Base-by-base conservation (phyloP, 306 rosid genomes). In the Casuarina glauca region DNA sequence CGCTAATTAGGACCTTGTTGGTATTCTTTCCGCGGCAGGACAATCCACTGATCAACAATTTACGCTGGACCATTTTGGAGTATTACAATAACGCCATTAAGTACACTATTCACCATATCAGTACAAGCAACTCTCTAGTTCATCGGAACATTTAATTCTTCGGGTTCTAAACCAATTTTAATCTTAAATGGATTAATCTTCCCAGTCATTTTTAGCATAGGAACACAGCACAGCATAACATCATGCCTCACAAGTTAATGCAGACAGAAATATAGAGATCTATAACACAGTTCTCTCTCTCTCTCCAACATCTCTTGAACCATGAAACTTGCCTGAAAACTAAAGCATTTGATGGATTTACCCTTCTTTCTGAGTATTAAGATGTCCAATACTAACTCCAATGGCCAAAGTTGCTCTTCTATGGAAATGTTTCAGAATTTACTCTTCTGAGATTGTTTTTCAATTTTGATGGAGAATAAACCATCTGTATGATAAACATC, bases 1-100 rank as follows among this genome's bases (percentile, higher is more conserved):
- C 78, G 51, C 80, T 20, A 77, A 85, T 86, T 69, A 82, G 93
- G 92, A 83, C 83, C 76, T 66, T 85, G 93, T 85, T 80, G 86
- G 76, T 57, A 58, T 52, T 4, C 38, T 8, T 73, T 57, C 66
- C 2, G 52, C n/a, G 36, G 45, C 8, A 26, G 45, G 38, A 52
- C 62, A 49, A 41, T 32, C 46, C 36, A 46, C 13, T 26, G 43
- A 16, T 71, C 77, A 60, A 35, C 15, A 58, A 55, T 43, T 42
- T 10, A 57, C 35, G 75, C 75, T 69, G 64, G 74, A 69, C 32
- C 8, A 44, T 63, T 6, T 67, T 41, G 50, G 17, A 67, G 42
- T 67, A 32, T 67, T 32, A 4, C 4, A 9, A 42, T 15, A 39
- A 63, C 35, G 69, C 69, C 43, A 13, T 4, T 63, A 32, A 57